phyloP scores from a whole-genome alignment of 2,329 filamentous ascomycete species.

The Fusarium verticillioides region DNA sequence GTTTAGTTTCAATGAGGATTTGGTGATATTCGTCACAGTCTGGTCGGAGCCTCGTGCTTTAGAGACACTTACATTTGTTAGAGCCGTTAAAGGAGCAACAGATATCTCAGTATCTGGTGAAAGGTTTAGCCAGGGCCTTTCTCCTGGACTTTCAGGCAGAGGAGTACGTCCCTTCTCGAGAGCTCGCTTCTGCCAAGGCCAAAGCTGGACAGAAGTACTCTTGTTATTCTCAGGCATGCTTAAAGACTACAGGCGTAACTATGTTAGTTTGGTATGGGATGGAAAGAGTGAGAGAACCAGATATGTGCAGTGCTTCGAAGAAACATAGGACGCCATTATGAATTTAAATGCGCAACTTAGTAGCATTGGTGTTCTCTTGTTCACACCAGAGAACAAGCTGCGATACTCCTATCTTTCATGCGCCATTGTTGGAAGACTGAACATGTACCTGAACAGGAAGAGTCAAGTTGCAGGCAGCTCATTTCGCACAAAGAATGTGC shows the following conservation, averaged over 20 bases:
- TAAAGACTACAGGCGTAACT: too few species aligned
- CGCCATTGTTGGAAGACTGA: not conserved
- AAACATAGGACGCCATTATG: not conserved
- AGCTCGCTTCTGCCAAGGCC: slow-evolving; percentile 6
- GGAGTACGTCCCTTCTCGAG: slow-evolving; percentile 3
- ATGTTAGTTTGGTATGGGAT: too few species aligned
- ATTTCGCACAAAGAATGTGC: not conserved
- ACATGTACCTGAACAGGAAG: not conserved
- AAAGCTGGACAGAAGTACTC: not conserved
- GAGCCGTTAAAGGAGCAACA: not conserved
- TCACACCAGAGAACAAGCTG: not conserved
- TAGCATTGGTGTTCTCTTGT: not conserved
- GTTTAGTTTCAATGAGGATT: accelerated
- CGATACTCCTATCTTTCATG: not conserved
- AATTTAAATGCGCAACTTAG: not conserved
- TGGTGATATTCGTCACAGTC: accelerated
- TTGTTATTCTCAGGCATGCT: not conserved
- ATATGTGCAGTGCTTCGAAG: too few species aligned
- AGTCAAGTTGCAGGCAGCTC: not conserved
- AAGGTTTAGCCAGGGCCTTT: not conserved
- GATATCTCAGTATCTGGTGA: too few species aligned
- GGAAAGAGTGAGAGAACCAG: too few species aligned
- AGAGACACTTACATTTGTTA: too few species aligned
- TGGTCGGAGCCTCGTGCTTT: too few species aligned
- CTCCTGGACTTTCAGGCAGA: slow-evolving; percentile 1